phyloP scores from a whole-genome alignment of 768 basidiomycete genomes.

The Flagelloscypha sp. region DNA sequence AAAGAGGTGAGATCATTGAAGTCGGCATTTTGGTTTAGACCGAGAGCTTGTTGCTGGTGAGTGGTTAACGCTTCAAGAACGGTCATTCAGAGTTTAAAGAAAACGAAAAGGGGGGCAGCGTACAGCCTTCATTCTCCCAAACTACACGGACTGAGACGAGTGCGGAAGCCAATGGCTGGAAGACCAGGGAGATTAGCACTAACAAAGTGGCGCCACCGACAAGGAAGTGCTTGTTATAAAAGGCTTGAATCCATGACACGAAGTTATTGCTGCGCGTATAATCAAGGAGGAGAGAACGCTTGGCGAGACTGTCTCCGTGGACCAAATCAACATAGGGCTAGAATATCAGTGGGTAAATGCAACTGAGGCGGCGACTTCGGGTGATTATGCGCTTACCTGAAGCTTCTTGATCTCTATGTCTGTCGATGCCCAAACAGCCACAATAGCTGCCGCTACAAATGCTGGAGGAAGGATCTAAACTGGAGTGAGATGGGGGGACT shows the following conservation, averaged over 20 bases:
- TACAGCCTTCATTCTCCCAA: too few species aligned
- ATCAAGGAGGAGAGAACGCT: constrained; percentile 45
- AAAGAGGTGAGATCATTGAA: constrained; percentile 44
- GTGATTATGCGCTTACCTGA: constrained; percentile 27
- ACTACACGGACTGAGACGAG: constrained; percentile 40
- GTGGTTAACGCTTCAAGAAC: too few species aligned
- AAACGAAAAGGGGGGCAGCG: too few species aligned
- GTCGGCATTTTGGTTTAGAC: constrained; percentile 36
- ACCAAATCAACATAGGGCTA: constrained; percentile 53
- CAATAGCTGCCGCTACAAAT: constrained; percentile 38
- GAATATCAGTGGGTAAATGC: not conserved
- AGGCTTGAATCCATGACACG: constrained; percentile 37
- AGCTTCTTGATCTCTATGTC: constrained; percentile 51
- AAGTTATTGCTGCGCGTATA: constrained; percentile 45
- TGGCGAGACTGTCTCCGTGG: constrained; percentile 44
- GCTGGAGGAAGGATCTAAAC: constrained; percentile 46
- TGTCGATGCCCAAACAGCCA: constrained; percentile 48
- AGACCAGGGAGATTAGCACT: constrained; percentile 36
- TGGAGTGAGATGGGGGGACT: constrained; percentile 1
- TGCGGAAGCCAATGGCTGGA: constrained; percentile 47
- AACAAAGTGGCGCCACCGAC: constrained; percentile 42
- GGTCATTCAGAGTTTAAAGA: too few species aligned
- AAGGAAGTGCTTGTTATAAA: constrained; percentile 40
- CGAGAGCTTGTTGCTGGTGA: too few species aligned
- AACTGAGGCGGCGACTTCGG: not conserved